Evolutionary conservation across 2,329 filamentous ascomycete genomes (phyloP).

Genomic region (Fusarium foetens): DNA sequence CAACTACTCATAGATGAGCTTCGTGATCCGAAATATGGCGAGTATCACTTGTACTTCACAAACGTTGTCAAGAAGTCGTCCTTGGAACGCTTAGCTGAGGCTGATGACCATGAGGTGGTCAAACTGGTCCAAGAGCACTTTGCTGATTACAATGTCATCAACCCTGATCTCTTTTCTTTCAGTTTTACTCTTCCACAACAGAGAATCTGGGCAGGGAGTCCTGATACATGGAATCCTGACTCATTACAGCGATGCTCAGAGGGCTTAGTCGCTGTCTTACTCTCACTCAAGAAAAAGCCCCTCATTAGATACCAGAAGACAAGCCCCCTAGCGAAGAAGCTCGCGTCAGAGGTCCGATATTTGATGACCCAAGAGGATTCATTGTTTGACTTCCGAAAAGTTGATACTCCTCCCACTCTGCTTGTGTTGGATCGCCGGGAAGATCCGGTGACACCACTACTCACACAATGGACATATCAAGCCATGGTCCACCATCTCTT

Average conservation of each 20-base stretch:
- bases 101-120: constrained; percentile 97
- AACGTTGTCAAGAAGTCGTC: constrained; percentile 98
- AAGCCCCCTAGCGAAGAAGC: constrained; percentile 88
- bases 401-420: constrained; percentile 93
- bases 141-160: constrained; percentile 94
- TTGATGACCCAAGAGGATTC: constrained; percentile 95
- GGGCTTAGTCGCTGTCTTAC: constrained; percentile 82
- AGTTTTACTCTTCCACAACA: constrained; percentile 77
- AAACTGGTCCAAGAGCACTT: constrained; percentile 95
- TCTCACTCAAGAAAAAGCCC: constrained; percentile 96
- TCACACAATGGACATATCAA: constrained; percentile 99
- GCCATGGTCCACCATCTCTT: constrained; percentile 99
- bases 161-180: constrained; percentile 90
- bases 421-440: constrained; percentile 91
- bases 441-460: constrained; percentile 91
- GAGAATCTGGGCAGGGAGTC: constrained; percentile 81
- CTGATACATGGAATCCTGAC: constrained; percentile 92
- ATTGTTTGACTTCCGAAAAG: constrained; percentile 93
- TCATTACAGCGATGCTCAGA: constrained; percentile 87
- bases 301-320: constrained; percentile 93
- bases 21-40: constrained; percentile 94
- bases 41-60: constrained; percentile 97
- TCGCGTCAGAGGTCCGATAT: constrained; percentile 92
- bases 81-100: constrained; percentile 91
- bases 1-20: constrained; percentile 95